Evolutionary conservation across 768 basidiomycete species (phyloP), one percentile per base, ranked within the genome.

Genomic region (Mycena metata): DNA sequence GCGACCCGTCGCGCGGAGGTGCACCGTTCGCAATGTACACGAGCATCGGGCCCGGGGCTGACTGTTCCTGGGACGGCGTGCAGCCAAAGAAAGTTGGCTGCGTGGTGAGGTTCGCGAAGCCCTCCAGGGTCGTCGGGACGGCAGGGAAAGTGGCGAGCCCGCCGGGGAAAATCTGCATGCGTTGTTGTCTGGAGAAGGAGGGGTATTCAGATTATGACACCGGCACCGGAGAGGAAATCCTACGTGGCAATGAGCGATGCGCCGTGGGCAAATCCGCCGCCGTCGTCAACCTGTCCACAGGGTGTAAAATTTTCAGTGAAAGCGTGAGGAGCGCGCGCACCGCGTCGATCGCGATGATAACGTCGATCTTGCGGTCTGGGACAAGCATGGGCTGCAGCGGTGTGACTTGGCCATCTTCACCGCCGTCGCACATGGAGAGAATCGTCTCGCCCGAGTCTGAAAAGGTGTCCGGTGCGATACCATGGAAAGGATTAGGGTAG

Each of bases 31-130:
- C 89, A 7, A 90, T 75, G 70, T 89, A 90, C 61, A 90, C 78
- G 54, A 90, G 67, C 6, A 90, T 80, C 15, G 84, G 76, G 13
- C 80, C 82, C 4, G 11, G 71, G 46, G 80, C 70, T 30, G 30
- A 30, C 19, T 66, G 75, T n/a, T 82, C 77, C 68, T 84, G 30
- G 30, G 30, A 30, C 6, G 30, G 30, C 30, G 30, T 68, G 72
- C 89, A 90, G 5, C 89, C 89, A 73, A 89, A 90, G 80, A 90
- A 88, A 2, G 85, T 86, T 2, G 88, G 86, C 24, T 83, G 84
- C 45, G 67, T 76, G 67, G 84, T 87, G 2, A 89, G 78, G 33
- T 85, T 84, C 13, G 79, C 80, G 2, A 74, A 30, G 30, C 30
- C 30, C 30, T 30, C 72, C 33, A 84, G 60, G 74, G 88, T 87